These are phyloP conservation scores for Zizania latifolia DNA, from an alignment of 176 grass and related monocot species.

Conservation along the genomic window DNA sequence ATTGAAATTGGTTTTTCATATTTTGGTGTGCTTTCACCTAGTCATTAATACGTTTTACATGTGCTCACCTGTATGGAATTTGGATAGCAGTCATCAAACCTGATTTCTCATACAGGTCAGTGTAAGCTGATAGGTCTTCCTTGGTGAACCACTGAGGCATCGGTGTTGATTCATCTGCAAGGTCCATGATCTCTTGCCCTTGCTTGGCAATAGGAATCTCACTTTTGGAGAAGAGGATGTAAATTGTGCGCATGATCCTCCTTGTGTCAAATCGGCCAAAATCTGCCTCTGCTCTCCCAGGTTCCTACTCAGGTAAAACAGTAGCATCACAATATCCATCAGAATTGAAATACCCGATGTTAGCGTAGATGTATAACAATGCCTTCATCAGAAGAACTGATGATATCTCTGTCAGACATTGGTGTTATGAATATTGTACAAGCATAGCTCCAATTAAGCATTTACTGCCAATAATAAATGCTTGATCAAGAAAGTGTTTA, in stretches of 20 bases:
- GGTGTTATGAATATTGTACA: neutral
- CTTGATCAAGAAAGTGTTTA: neutral
- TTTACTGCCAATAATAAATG: neutral
- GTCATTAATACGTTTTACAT: neutral
- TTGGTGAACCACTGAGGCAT: conserved; percentile 13
- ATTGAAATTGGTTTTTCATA: neutral
- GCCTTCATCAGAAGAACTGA: neutral
- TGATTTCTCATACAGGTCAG: conserved; percentile 7
- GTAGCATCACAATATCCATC: neutral
- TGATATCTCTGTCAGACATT: neutral
- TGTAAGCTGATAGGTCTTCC: conserved; percentile 23
- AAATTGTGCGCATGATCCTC: conserved; percentile 39
- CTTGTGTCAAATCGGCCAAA: conserved; percentile 17
- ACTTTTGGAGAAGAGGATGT: conserved; percentile 37
- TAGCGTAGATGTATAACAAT: neutral
- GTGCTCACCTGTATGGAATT: conserved; percentile 35
- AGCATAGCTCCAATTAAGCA: neutral
- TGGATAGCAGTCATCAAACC: conserved; percentile 32
- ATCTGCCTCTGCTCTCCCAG: conserved; percentile 31
- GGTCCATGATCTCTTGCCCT: conserved; percentile 26
- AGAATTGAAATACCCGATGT: neutral
- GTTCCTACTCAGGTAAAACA: conserved; percentile 35
- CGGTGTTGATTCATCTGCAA: conserved; percentile 14
- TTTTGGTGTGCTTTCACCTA: neutral
- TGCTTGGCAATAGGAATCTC: conserved; percentile 16